Evolutionary conservation across 495 filamentous ascomycete species (phyloP), one percentile per base, ranked within the genome.

Genomic region (Darksidea phi): DNA sequence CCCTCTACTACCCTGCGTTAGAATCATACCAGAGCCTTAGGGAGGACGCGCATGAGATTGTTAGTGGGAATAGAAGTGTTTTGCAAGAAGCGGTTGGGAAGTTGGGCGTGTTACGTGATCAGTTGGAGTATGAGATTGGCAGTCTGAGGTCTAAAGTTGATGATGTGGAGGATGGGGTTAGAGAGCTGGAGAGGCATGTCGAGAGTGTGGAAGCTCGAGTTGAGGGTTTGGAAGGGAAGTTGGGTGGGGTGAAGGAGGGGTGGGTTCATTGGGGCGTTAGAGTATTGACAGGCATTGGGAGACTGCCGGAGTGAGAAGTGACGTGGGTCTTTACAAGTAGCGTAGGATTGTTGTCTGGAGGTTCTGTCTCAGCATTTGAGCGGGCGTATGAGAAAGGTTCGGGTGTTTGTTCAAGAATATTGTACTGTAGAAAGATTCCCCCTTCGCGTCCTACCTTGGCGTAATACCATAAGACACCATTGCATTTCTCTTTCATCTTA

Each of bases 111-210:
- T 77, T 96, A 42, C 85, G 86, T 6, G 89, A 90, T 20, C 94
- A 93, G 78, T 78, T 98, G 59, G 93, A 98, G 68, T 98, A 98
- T 72, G 95, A 98, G 75, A 83, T 97, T 36, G 82, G 84, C 51
- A 87, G 84, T 21, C 77, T 98, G 21, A 80, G 87, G 48, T 86
- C 86, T 18, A 91, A 89, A 68, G 88, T 97, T 32, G 83, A 88
- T 60, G 94, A 98, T 67, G 87, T 96, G 36, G 93, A 96, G 67
- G 85, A 89, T 49, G 88, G 89, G 0, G 80, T 96, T 10, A 76
- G 72, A 17, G 89, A 94, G 54, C 95, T 95, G 70, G 89, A 88
- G 71, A 79, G 83, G 34, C 87, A 91, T 69, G 91, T 98, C 1
- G 77, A 82, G 42, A 83, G 88, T 52, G 79, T 96, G 20, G 95